Evolutionary conservation across 345 rosid species (phyloP).

Genomic region (Turnera subulata): DNA sequence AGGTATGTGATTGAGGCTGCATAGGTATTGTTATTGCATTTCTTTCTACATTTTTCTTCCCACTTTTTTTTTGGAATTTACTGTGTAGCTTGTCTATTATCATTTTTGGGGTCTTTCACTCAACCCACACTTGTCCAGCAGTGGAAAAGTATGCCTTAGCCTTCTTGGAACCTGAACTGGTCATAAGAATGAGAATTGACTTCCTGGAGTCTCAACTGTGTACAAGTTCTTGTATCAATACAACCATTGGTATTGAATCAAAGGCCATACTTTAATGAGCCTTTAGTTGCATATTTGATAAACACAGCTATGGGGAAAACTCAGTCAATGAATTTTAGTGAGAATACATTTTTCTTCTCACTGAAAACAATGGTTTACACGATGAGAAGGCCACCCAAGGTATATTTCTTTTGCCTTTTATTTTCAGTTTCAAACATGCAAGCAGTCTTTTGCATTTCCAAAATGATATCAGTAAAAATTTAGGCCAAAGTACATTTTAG

Average conservation of each 20-base stretch:
- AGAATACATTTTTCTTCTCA: slow-evolving; percentile 54
- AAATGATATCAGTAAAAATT: neutral
- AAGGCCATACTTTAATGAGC: slow-evolving; percentile 87
- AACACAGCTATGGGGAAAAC: slow-evolving; percentile 52
- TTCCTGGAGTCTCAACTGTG: slow-evolving; percentile 67
- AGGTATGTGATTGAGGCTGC: slow-evolving; percentile 36
- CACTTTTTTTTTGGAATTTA: slow-evolving; percentile 9
- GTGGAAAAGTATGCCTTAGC: slow-evolving; percentile 92
- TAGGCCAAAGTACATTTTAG: too few species aligned
- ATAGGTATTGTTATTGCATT: neutral
- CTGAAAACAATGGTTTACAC: slow-evolving; percentile 67
- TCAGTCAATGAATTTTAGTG: slow-evolving; percentile 52
- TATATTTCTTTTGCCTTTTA: slow-evolving; percentile 19
- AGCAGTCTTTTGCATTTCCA: neutral
- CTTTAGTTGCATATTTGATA: slow-evolving; percentile 44
- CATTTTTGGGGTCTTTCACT: slow-evolving; percentile 80
- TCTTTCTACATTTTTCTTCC: slow-evolving; percentile 11
- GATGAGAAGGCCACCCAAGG: slow-evolving; percentile 86
- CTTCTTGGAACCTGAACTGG: slow-evolving; percentile 94
- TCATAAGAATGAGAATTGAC: slow-evolving; percentile 70
- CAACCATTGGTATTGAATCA: slow-evolving; percentile 86
- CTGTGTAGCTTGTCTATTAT: slow-evolving; percentile 59
- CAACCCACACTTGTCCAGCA: slow-evolving; percentile 69
- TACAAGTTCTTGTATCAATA: slow-evolving; percentile 91
- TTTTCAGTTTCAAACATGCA: neutral